Evolutionary conservation across 805 yeast genomes (phyloP).

Genomic region (Ogataea polymorpha): DNA sequence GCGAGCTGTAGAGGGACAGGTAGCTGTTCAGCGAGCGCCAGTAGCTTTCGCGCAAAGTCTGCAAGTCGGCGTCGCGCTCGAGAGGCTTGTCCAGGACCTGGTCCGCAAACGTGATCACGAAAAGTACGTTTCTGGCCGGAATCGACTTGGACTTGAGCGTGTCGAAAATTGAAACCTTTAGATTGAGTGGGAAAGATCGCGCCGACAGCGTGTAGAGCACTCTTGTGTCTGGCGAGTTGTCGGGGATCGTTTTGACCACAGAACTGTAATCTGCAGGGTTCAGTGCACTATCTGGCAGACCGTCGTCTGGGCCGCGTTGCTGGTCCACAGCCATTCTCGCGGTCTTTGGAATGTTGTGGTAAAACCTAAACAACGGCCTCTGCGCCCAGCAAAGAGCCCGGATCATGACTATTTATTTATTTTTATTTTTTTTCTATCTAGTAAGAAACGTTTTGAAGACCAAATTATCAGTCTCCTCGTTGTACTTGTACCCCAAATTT

Average conservation of each 20-base stretch:
- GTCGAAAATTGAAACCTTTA: conserved; percentile 7
- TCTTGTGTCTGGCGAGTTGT: conserved; percentile 2
- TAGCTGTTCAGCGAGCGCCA: conserved; percentile 6
- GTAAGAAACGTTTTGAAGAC: conserved; percentile 78
- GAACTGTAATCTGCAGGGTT: neutral
- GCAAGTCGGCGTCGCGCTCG: neutral
- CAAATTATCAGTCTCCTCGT: conserved; percentile 79
- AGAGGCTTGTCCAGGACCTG: neutral
- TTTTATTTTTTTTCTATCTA: conserved; percentile 3
- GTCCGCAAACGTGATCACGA: conserved; percentile 17
- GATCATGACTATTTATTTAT: neutral
- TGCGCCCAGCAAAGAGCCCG: neutral
- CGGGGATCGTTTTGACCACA: conserved; percentile 3
- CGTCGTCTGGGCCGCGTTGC: no score
- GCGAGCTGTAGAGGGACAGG: conserved; percentile 1
- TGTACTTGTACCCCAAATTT: conserved; percentile 69
- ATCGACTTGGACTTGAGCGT: conserved; percentile 2
- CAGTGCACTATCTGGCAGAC: neutral
- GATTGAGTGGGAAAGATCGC: conserved; percentile 22
- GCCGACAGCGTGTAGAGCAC: conserved; percentile 21
- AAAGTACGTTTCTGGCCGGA: conserved; percentile 7
- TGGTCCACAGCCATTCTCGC: neutral
- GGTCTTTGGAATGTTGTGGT: neutral
- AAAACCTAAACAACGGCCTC: neutral
- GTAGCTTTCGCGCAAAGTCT: neutral